Evolutionary conservation across 768 basidiomycete genomes (phyloP).

Genomic region (Pisolithus sp.): DNA sequence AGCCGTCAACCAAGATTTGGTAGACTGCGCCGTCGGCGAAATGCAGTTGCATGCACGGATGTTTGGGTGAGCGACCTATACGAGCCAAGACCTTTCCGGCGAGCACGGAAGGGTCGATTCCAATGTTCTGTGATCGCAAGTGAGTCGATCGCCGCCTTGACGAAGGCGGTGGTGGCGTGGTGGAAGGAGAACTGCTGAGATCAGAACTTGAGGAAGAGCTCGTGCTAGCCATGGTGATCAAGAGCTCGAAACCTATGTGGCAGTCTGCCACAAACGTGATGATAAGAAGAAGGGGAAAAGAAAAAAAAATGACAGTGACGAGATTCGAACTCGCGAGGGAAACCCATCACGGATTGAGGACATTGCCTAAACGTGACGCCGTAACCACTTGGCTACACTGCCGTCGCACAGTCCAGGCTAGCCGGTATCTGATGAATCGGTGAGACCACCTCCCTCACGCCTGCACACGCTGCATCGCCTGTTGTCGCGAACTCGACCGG

Average conservation of each 20-base stretch:
- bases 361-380: conserved; percentile 50
- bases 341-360: conserved; percentile 46
- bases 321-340: conserved; percentile 57
- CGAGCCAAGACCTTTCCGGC: conserved; percentile 39
- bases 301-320: conserved; percentile 43
- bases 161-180: conserved; percentile 14
- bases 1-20: conserved; percentile 58
- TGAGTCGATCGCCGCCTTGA: conserved; percentile 29
- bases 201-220: conserved; percentile 6
- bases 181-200: conserved; percentile 5
- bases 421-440: too few relatives aligned
- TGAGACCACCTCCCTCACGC: too few relatives aligned
- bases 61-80: conserved; percentile 35
- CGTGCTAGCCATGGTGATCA: too few relatives aligned
- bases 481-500: neutral
- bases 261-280: too few relatives aligned
- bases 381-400: conserved; percentile 58
- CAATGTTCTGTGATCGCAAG: conserved; percentile 25
- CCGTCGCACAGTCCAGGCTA: conserved; percentile 14
- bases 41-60: conserved; percentile 43
- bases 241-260: too few relatives aligned
- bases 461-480: too few relatives aligned
- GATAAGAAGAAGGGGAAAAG: conserved; percentile 6
- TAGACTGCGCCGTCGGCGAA: conserved; percentile 39
- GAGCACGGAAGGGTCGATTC: conserved; percentile 36